Base-by-base conservation (phyloP, 2,329 filamentous ascomycete species). In the Exophiala spinifera region DNA sequence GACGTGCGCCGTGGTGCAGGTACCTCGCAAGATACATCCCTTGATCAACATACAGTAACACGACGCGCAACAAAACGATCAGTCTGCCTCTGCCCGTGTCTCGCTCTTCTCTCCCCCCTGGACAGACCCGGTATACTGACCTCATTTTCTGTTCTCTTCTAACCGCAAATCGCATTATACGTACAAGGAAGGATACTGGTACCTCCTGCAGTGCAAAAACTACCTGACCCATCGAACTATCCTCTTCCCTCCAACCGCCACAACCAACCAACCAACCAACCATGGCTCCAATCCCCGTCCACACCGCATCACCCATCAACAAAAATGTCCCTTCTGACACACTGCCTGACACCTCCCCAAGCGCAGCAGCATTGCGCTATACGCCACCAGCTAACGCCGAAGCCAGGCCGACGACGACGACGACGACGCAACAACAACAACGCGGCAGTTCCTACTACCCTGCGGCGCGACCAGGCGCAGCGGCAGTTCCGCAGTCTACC, bases 271-370 rank as follows among this genome's bases (percentile, higher is more conserved):
- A n/a, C 28, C 28, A 36, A 17, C 36, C 34, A 33, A 48, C 45
- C 17, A 59, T 59, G 56, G 21, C 59, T 40, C 53, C 59, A 4
- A 49, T 64, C 28, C 52, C 58, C 17, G 51, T 63, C 23, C 57
- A 64, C 49, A 60, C 57, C 4, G 43, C 58, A 15, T 63, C 60
- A 20, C 61, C 61, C 20, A 58, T 63, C 34, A 63, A 62, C 55
- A 45, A 52, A 15, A 63, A 59, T 39, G 6, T 28, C 20, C 49
- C 57, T n/a, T 46, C 50, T 3, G 20, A 51, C 23, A n/a, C n/a
- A n/a, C 28, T 58, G 7, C 37, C 45, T n/a, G 49, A 25, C 3
- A 46, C 43, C 19, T 56, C 55, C 15, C 59, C 61, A 11, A 57
- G 57, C 20, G 54, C 54, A 31, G 52, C 59, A 36, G 60, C 55